phyloP scores from a whole-genome alignment of 2,329 filamentous ascomycete species.

The Fusarium musae region DNA sequence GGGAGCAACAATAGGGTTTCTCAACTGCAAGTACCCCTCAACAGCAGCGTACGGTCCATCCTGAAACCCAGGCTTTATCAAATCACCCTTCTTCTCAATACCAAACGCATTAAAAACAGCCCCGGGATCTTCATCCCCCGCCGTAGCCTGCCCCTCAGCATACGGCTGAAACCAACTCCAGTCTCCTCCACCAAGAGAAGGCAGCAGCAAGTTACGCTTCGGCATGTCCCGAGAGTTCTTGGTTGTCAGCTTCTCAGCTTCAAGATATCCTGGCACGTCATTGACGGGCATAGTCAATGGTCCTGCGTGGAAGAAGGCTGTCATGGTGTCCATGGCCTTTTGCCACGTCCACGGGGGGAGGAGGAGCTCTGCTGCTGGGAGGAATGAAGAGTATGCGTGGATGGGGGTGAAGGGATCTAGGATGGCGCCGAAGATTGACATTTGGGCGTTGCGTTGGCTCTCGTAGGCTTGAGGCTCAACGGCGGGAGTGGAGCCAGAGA shows the following conservation, averaged over 20 bases:
- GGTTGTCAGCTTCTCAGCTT: not conserved
- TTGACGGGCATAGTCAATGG: slow-evolving; percentile 45
- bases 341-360: slow-evolving; percentile 54
- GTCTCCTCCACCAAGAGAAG: slow-evolving; percentile 33
- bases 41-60: slow-evolving; percentile 18
- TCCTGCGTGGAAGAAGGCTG: slow-evolving; percentile 54
- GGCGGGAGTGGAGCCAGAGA: not conserved
- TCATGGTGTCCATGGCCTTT: slow-evolving; percentile 51
- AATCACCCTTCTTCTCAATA: not conserved
- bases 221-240: not conserved
- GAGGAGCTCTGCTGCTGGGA: slow-evolving; percentile 45
- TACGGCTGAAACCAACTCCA: slow-evolving; percentile 52
- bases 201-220: slow-evolving; percentile 23
- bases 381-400: slow-evolving; percentile 49
- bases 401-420: slow-evolving; percentile 54
- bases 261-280: slow-evolving; percentile 22
- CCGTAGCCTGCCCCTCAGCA: not conserved
- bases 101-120: not conserved
- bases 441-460: slow-evolving; percentile 17
- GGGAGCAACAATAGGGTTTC: not conserved
- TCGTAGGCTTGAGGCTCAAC: not conserved
- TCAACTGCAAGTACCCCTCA: slow-evolving; percentile 19
- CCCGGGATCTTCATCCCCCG: not conserved
- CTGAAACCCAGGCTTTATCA: not conserved
- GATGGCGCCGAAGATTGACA: slow-evolving; percentile 46